Conservation (phyloP, 345 rosid species). For the Nephelium lappaceum region DNA sequence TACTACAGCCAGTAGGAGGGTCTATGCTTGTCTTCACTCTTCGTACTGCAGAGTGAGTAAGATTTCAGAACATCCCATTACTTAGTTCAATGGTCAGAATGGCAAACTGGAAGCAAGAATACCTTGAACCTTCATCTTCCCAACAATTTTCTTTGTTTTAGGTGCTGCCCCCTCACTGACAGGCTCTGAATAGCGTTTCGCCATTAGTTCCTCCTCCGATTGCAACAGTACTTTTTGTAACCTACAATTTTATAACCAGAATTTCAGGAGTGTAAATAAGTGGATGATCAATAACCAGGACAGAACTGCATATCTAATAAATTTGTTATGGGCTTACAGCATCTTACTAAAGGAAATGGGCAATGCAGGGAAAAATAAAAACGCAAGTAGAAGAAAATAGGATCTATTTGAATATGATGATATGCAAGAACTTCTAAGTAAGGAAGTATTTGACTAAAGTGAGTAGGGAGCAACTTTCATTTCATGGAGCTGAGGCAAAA, state of each 20-base stretch:
- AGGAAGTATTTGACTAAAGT: not conserved
- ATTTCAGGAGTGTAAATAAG: slow-evolving; percentile 19
- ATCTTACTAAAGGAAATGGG: not conserved
- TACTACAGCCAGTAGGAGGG: slow-evolving; percentile 84
- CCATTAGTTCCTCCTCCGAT: slow-evolving; percentile 90
- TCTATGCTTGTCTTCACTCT: slow-evolving; percentile 78
- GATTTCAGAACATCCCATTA: slow-evolving; percentile 17
- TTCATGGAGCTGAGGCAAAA: too few species aligned
- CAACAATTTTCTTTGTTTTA: slow-evolving; percentile 76
- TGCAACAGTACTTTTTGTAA: slow-evolving; percentile 80
- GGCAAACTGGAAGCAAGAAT: slow-evolving; percentile 14
- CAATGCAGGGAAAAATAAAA: not conserved
- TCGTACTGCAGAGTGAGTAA: slow-evolving; percentile 62
- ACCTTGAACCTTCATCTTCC: slow-evolving; percentile 99
- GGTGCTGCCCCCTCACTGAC: slow-evolving; percentile 62
- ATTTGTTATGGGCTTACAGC: not conserved
- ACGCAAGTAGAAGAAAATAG: not conserved
- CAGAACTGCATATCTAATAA: not conserved
- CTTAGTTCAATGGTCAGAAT: slow-evolving; percentile 20
- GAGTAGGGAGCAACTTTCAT: too few species aligned
- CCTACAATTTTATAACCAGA: slow-evolving; percentile 38
- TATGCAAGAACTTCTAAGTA: not conserved
- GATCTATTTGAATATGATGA: not conserved
- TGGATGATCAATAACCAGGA: slow-evolving; percentile 5
- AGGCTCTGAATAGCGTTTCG: slow-evolving; percentile 64